Conservation (phyloP, 345 rosid species). For the Orychophragmus violaceus region DNA sequence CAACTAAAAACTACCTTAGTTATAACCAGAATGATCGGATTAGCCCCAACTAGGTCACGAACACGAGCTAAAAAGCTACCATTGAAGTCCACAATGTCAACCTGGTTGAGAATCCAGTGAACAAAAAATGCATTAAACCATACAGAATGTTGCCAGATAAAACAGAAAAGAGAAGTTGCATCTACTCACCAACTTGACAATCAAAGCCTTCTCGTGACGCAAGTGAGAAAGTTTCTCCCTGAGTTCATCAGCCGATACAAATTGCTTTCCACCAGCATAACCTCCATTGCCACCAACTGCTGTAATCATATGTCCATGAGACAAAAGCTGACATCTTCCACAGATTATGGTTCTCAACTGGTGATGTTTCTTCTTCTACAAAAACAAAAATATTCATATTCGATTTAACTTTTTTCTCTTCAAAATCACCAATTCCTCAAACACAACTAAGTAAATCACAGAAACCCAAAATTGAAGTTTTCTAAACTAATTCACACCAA, state of each 20-base stretch:
- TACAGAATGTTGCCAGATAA: neutral
- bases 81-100: constrained; percentile 91
- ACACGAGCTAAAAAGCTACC: constrained; percentile 90
- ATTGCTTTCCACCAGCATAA: constrained; percentile 86
- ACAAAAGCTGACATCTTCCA: constrained; percentile 81
- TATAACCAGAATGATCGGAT: constrained; percentile 82
- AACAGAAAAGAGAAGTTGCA: neutral
- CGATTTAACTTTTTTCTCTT: neutral
- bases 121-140: neutral
- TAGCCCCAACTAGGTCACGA: constrained; percentile 88
- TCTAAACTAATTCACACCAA: constrained; percentile 39
- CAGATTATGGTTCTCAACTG: constrained; percentile 89
- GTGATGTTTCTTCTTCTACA: constrained; percentile 91
- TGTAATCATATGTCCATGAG: constrained; percentile 95
- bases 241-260: constrained; percentile 77
- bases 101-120: constrained; percentile 39
- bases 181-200: constrained; percentile 66
- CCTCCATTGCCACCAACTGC: constrained; percentile 99
- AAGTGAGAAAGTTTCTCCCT: constrained; percentile 81
- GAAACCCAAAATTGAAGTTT: neutral
- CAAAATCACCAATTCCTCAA: neutral
- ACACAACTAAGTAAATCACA: neutral
- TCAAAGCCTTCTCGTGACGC: constrained; percentile 68
- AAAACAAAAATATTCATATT: neutral
- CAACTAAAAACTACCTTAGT: constrained; percentile 72